Percentiles rank a stretch among this genome's conserved stretches.
These are phyloP conservation scores for Massospora cicadina DNA, from an alignment of 371 early-diverging fungal genomes.

Conservation along the genomic window DNA sequence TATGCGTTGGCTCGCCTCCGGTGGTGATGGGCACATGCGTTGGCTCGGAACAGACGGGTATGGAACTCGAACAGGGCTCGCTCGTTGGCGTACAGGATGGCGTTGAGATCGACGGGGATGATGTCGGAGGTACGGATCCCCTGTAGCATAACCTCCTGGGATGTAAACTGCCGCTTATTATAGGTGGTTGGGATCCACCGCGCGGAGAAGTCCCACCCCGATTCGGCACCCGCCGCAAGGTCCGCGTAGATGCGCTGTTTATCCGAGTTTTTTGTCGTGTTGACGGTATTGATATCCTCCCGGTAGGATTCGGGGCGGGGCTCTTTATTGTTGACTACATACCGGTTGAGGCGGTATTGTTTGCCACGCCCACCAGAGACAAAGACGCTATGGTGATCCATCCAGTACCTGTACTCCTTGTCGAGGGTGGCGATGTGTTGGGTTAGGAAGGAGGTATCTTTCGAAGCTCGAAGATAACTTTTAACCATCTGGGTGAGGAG, in stretches of 20 bases:
- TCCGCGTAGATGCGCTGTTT: slow-evolving; percentile 34
- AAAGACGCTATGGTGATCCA: slow-evolving; percentile 26
- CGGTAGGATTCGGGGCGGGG: slow-evolving; percentile 70
- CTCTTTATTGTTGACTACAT: slow-evolving; percentile 26
- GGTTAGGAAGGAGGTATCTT: slow-evolving; percentile 27
- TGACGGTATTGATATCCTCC: slow-evolving; percentile 42
- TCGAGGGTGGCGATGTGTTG: slow-evolving; percentile 32
- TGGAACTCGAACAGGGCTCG: slow-evolving; percentile 31
- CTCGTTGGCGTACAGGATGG: slow-evolving; percentile 58
- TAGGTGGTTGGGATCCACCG: slow-evolving; percentile 34
- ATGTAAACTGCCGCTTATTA: not conserved
- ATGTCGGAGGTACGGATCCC: slow-evolving; percentile 36
- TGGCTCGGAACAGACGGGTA: slow-evolving; percentile 2
- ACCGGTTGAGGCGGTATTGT: slow-evolving; percentile 27
- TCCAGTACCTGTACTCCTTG: slow-evolving; percentile 54
- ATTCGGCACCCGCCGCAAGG: slow-evolving; percentile 68
- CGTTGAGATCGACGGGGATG: slow-evolving; percentile 75
- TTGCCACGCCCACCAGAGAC: slow-evolving; percentile 12
- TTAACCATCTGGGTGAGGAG: slow-evolving; percentile 47
- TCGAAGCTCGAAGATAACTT: slow-evolving; percentile 30
- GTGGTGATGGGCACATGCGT: not conserved
- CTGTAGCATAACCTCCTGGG: slow-evolving; percentile 19
- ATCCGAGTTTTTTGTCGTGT: slow-evolving; percentile 14
- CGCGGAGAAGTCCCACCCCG: slow-evolving; percentile 77
- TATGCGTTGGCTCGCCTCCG: slow-evolving; percentile 9